Percentiles rank a stretch among this genome's conserved stretches.
These are phyloP conservation scores for Chlamydomonas sp. DNA, from an alignment of 139 green algal species.

Conservation along the genomic window DNA sequence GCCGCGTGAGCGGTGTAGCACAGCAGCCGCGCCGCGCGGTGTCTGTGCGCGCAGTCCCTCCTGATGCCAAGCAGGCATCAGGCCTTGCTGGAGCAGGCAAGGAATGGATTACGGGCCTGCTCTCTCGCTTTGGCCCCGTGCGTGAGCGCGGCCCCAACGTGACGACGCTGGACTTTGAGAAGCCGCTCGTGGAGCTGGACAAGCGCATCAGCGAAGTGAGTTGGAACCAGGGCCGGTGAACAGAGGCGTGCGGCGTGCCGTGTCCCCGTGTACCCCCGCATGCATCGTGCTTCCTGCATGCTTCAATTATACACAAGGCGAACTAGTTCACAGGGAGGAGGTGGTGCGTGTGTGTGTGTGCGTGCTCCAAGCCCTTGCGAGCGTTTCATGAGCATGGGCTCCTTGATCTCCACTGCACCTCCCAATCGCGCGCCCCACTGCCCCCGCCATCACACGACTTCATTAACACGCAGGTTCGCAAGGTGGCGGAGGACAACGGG, in stretches of 20 bases:
- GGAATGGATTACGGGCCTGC: slow-evolving; percentile 54
- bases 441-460: neutral
- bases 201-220: slow-evolving; percentile 93
- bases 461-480: slow-evolving; percentile 57
- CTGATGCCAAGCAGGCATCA: too few relatives aligned
- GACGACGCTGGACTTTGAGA: slow-evolving; percentile 87
- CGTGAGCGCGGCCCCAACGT: slow-evolving; percentile 60
- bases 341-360: too few relatives aligned
- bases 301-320: slow-evolving; percentile 4
- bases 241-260: slow-evolving; percentile 13
- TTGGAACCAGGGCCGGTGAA: neutral
- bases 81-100: neutral
- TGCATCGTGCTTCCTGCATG: too few relatives aligned
- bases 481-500: slow-evolving; percentile 86
- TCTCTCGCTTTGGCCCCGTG: slow-evolving; percentile 70
- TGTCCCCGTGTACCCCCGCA: neutral
- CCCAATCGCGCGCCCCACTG: too few relatives aligned
- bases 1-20: too few relatives aligned
- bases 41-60: too few relatives aligned
- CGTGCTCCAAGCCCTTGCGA: too few relatives aligned
- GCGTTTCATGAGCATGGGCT: too few relatives aligned
- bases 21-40: too few relatives aligned
- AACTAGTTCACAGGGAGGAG: too few relatives aligned
- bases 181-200: slow-evolving; percentile 91
- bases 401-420: too few relatives aligned